Evolutionary conservation across 192 early-diverging fungal genomes (phyloP).

Genomic region (Piromyces finnis): DNA sequence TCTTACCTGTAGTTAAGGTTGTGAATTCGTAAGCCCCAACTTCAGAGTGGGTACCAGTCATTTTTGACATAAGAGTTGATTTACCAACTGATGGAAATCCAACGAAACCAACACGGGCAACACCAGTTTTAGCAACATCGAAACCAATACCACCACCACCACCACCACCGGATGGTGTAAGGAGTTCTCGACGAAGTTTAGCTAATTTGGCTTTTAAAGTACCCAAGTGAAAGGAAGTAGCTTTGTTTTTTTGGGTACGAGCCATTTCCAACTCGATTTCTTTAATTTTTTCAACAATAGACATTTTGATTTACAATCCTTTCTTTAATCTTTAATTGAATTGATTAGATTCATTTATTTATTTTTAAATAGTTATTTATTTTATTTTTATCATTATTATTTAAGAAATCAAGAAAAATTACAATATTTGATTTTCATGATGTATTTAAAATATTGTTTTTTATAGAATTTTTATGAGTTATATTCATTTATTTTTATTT

Average conservation of each 20-base stretch:
- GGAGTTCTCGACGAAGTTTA: constrained; percentile 84
- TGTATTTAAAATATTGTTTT: no score
- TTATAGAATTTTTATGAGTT: no score
- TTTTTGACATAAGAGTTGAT: constrained; percentile 89
- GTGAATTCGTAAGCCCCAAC: constrained; percentile 94
- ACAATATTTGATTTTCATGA: no score
- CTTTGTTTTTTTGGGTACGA: constrained; percentile 87
- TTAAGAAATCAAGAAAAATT: no score
- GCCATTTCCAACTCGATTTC: constrained; percentile 30
- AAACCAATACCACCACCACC: constrained; percentile 93
- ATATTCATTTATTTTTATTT: no score
- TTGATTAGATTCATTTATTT: no score
- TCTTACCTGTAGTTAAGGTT: constrained; percentile 64
- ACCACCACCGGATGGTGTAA: constrained; percentile 65
- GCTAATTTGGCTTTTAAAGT: constrained; percentile 89
- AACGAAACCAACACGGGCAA: constrained; percentile 94
- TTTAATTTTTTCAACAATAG: constrained; percentile 11
- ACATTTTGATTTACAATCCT: background rate
- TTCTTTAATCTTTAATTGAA: no score
- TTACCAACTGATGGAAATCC: constrained; percentile 98
- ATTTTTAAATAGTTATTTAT: no score
- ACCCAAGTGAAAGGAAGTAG: constrained; percentile 41
- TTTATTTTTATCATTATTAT: no score
- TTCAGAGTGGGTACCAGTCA: constrained; percentile 92
- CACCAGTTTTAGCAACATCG: constrained; percentile 96